phyloP scores from a whole-genome alignment of 768 basidiomycete species.

The Russula griseocarnosa region DNA sequence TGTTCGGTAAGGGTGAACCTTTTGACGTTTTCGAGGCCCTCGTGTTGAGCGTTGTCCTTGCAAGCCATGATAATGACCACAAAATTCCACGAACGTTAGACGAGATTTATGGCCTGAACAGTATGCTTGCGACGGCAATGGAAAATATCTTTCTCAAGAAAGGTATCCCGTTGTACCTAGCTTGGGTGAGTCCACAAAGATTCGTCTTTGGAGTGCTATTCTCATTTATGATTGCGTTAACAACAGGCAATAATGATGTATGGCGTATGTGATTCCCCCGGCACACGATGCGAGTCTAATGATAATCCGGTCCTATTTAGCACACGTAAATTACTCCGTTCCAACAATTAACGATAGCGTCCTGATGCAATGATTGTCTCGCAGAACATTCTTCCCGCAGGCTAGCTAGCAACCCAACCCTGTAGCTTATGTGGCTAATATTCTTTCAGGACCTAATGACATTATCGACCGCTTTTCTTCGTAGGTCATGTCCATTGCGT shows the following conservation, averaged over 20 bases:
- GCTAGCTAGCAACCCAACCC: slow-evolving; percentile 34
- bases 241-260: slow-evolving; percentile 82
- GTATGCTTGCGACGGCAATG: slow-evolving; percentile 64
- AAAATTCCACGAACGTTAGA: slow-evolving; percentile 71
- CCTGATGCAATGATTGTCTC: slow-evolving; percentile 14
- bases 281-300: slow-evolving; percentile 11
- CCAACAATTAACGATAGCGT: neutral
- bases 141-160: slow-evolving; percentile 60
- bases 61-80: slow-evolving; percentile 81
- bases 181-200: slow-evolving; percentile 49
- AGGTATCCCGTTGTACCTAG: slow-evolving; percentile 77
- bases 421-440: slow-evolving; percentile 1
- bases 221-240: slow-evolving; percentile 7
- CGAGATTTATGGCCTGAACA: slow-evolving; percentile 78
- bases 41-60: slow-evolving; percentile 18
- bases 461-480: slow-evolving; percentile 64
- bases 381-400: slow-evolving; percentile 66
- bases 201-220: neutral
- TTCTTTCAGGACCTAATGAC: slow-evolving; percentile 54
- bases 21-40: neutral
- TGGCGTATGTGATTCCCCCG: slow-evolving; percentile 59
- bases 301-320: slow-evolving; percentile 36
- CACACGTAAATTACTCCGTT: slow-evolving; percentile 48
- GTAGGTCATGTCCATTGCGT: slow-evolving; percentile 40
- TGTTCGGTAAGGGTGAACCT: slow-evolving; percentile 46